Evolutionary conservation across 805 yeast species (phyloP), one percentile per base, ranked within the genome.

Genomic region (Saturnispora bothae): DNA sequence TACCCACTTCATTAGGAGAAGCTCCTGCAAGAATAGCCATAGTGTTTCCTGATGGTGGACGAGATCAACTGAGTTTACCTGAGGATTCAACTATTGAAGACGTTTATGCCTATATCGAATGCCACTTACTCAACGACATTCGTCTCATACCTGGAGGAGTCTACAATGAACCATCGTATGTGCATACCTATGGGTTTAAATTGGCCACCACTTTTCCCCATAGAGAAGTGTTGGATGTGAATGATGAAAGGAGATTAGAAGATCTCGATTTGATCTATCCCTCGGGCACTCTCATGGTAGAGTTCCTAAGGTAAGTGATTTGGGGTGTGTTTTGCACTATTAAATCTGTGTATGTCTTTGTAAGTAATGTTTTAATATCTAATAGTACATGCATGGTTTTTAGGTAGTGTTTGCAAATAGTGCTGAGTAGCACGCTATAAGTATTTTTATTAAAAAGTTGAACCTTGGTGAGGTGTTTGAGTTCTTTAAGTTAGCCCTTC

Each of bases 81-180:
- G 66, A 69, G 12, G 52, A 60, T 20, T 60, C 64, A 12, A 50
- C 66, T 1, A 56, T 84, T 1, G 76, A 73, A 39, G 86, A 82
- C 38, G 59, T 89, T 12, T 80, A 78, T 52, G 81, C 86, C 8
- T 78, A 65, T 50, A 81, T 78, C 14, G 94, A 83, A 45, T 61
- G 79, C 44, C 39, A 48, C 3, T 38, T 52, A 16, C 43, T 52
- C 15, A 43, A 47, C 12, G 43, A 45, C 5, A 50, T 50, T 5
- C 55, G 50, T 10, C 47, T 52, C 9, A 71, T 71, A 4, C 53
- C 45, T 5, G 55, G 52, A 10, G 50, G 44, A 9, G 28, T 27
- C 3, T 44, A 40, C 25, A 31, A 42, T 15, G 38, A 43, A 22
- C 60, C 60, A 8, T 51, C 49, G 4, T 78, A 71, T 46, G 44